Base-by-base conservation (phyloP, 352 stramenopile genomes). In the Globisporangium iwayamae region DNA sequence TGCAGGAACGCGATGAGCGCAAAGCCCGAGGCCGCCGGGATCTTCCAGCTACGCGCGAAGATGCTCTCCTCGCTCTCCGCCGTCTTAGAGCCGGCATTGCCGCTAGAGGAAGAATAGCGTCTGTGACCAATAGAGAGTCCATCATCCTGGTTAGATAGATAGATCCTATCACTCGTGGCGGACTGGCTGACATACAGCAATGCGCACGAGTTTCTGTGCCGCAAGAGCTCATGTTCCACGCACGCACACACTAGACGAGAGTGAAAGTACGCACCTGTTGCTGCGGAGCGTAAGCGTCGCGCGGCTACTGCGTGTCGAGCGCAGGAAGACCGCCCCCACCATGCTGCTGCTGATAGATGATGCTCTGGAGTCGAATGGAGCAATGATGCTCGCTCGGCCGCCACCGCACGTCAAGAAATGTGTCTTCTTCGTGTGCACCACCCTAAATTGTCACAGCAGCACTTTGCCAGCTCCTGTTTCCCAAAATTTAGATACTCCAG, bases 1-100 rank as follows among this genome's bases (percentile, higher is more conserved):
- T 93, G 85, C 61, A 91, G 57, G 38, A 87, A 78, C 11, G 79
- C 85, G 30, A 93, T 87, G 68, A 90, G 69, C 55, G 79, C 72
- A 32, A 93, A 91, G 60, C 85, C 82, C 53, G 78, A 51, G 3
- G 75, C 75, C 25, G 79, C 82, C 11, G 82, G 81, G 57, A 93
- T 76, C 69, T 90, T 90, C 81, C 81, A 93, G 66, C 72, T 78
- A 18, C 69, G 69, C 51, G 62, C 62, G 25, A 79, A 74, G 60
- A 76, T 62, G 51, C 57, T 71, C 51, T 71, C 65, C 20, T 70
- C 61, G 1, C 53, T 60, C 39, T 73, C 56, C 11, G 22, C 54
- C 22, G 53, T 34, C 34, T 60, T 60, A 7, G 61, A 22, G 22
- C 43, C 43, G 10, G 41, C 53, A 53, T 60, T 51, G 14, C 20